Evolutionary conservation across 2,329 filamentous ascomycete species (phyloP).

Genomic region (Lachnellula hyalina): DNA sequence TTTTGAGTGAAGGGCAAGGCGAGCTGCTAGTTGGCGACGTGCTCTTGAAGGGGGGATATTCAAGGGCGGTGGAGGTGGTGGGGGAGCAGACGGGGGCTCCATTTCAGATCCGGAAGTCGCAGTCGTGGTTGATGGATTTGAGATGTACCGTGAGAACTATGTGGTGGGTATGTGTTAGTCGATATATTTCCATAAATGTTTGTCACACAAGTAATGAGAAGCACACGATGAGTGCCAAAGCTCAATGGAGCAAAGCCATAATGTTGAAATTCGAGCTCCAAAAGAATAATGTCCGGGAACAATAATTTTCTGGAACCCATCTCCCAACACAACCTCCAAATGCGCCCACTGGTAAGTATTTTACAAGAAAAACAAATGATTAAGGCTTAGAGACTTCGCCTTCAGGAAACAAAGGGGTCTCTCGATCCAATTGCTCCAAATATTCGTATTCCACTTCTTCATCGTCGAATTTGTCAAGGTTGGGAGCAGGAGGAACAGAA

Average conservation of each 20-base stretch:
- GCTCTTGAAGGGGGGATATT: slow-evolving; percentile 84
- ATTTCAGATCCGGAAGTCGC: slow-evolving; percentile 32
- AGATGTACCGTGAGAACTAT: slow-evolving; percentile 33
- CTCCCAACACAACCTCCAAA: slow-evolving; percentile 12
- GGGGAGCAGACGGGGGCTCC: slow-evolving; percentile 54
- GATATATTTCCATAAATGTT: neutral
- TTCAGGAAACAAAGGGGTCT: slow-evolving; percentile 33
- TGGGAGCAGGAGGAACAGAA: slow-evolving; percentile 32
- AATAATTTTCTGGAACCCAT: slow-evolving; percentile 20
- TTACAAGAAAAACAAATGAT: slow-evolving; percentile 24
- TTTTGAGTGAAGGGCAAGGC: slow-evolving; percentile 71
- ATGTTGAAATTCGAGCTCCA: slow-evolving; percentile 10
- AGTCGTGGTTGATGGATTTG: slow-evolving; percentile 29
- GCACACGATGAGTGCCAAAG: slow-evolving; percentile 8
- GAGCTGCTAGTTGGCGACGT: slow-evolving; percentile 81
- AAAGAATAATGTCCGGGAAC: slow-evolving; percentile 15
- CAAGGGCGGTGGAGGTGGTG: slow-evolving; percentile 69
- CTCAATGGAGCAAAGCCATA: slow-evolving; percentile 10
- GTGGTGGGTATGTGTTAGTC: slow-evolving; percentile 18
- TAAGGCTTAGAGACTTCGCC: slow-evolving; percentile 56
- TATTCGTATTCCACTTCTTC: slow-evolving; percentile 34
- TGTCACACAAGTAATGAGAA: slow-evolving; percentile 7
- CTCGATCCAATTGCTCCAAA: slow-evolving; percentile 33
- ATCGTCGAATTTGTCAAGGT: slow-evolving; percentile 33
- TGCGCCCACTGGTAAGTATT: slow-evolving; percentile 22